phyloP scores from a whole-genome alignment of 768 basidiomycete species.

The Galerina sulciceps region DNA sequence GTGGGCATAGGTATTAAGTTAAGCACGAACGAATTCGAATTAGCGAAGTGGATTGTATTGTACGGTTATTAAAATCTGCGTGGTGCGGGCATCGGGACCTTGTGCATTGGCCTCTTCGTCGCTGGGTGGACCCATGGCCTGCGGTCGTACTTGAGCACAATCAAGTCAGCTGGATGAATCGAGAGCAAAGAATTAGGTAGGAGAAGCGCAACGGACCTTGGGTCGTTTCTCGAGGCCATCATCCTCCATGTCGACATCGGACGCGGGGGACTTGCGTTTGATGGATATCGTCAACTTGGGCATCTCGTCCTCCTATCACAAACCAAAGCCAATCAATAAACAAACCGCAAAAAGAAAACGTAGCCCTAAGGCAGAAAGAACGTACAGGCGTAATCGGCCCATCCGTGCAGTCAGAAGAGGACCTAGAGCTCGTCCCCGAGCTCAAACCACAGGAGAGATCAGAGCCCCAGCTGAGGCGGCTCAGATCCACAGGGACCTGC shows the following conservation, averaged over 20 bases:
- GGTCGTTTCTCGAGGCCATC: conserved; percentile 39
- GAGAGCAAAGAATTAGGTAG: neutral
- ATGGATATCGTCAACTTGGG: conserved; percentile 30
- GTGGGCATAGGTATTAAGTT: no score
- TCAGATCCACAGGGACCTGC: conserved; percentile 32
- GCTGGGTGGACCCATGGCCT: conserved; percentile 15
- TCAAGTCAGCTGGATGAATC: neutral
- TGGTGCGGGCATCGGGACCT: neutral
- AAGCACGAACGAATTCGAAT: neutral
- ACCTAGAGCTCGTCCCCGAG: conserved; percentile 10
- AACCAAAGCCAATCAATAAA: conserved; percentile 1
- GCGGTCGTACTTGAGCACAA: conserved; percentile 18
- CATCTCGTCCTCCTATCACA: conserved; percentile 1
- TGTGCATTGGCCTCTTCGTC: neutral
- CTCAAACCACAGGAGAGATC: conserved; percentile 16
- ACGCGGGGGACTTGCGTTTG: conserved; percentile 39
- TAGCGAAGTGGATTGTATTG: neutral
- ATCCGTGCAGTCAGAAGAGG: conserved; percentile 15
- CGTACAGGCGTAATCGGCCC: conserved; percentile 36
- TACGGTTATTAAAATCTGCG: neutral
- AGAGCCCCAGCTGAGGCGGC: conserved; percentile 24
- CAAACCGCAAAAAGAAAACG: neutral
- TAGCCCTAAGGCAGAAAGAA: neutral
- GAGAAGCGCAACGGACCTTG: conserved; percentile 29
- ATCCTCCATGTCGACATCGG: conserved; percentile 21